These are phyloP conservation scores for Babesia ovata DNA, from an alignment of 169 alveolate genomes.

Conservation along the genomic window DNA sequence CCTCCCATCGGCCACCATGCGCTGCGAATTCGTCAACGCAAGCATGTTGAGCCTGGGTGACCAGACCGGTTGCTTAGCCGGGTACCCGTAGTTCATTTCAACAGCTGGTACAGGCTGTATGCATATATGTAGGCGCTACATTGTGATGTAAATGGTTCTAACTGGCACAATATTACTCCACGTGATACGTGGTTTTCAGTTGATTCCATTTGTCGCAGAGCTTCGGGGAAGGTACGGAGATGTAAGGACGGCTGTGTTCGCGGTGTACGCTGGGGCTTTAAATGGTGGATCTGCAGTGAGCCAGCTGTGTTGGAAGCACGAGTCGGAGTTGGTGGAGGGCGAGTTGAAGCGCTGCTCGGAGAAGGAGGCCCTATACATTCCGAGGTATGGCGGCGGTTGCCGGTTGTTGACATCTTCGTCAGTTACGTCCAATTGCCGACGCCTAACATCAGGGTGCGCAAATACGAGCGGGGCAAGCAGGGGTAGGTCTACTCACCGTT, in stretches of 20 bases:
- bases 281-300: not conserved
- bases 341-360: conserved; percentile 14
- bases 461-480: conserved; percentile 18
- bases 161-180: too few relatives aligned
- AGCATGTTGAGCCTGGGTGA: too few relatives aligned
- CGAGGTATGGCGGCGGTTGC: conserved; percentile 19
- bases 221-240: conserved; percentile 11
- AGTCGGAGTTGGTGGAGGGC: conserved; percentile 14
- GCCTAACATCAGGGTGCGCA: conserved; percentile 15
- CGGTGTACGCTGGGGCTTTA: not conserved
- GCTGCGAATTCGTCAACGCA: too few relatives aligned
- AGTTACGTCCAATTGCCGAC: conserved; percentile 20
- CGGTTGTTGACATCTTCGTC: not conserved
- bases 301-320: conserved; percentile 12
- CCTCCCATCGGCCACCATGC: too few relatives aligned
- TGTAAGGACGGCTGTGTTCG: conserved; percentile 20
- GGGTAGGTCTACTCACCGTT: conserved; percentile 4
- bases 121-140: too few relatives aligned
- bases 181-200: too few relatives aligned
- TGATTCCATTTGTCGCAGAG: not conserved
- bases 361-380: conserved; percentile 37
- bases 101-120: too few relatives aligned
- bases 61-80: too few relatives aligned
- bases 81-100: too few relatives aligned
- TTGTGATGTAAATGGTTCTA: too few relatives aligned